phyloP scores from a whole-genome alignment of 352 stramenopile species.

The Globisporangium mamillatum region DNA sequence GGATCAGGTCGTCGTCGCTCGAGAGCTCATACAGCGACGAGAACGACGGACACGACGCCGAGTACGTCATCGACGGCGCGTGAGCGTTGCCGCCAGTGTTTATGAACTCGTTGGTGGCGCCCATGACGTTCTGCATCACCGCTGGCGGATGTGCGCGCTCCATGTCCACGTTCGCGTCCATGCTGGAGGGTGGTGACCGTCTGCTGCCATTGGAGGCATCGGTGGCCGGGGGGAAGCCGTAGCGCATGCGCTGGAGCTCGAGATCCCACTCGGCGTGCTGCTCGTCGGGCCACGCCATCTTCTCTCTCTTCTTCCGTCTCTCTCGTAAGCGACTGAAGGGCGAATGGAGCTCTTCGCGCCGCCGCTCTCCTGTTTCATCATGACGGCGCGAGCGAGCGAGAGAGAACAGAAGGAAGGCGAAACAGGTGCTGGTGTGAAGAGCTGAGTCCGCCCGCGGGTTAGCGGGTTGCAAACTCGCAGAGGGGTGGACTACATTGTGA shows the following conservation, averaged over 20 bases:
- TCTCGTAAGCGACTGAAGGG: neutral
- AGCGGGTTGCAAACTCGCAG: neutral
- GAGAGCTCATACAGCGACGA: slow-evolving; percentile 57
- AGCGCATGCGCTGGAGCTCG: slow-evolving; percentile 15
- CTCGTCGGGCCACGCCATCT: slow-evolving; percentile 18
- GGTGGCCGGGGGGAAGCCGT: slow-evolving; percentile 7
- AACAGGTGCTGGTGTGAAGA: neutral
- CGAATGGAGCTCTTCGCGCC: slow-evolving; percentile 3
- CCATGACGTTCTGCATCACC: neutral
- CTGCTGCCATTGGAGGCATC: neutral
- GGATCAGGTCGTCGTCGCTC: slow-evolving; percentile 49
- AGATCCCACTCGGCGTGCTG: slow-evolving; percentile 13
- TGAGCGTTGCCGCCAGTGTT: slow-evolving; percentile 6
- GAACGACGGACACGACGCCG: slow-evolving; percentile 73
- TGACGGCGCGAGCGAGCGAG: neutral
- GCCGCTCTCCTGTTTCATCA: slow-evolving; percentile 3
- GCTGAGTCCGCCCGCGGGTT: neutral
- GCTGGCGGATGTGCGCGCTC: neutral
- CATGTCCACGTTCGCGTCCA: slow-evolving; percentile 8
- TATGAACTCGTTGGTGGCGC: neutral
- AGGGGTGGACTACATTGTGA: neutral
- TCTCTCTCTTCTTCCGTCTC: neutral
- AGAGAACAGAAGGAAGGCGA: neutral
- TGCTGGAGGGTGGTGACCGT: neutral
- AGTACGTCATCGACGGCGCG: slow-evolving; percentile 44